phyloP scores from a whole-genome alignment of 345 rosid genomes.

The Tarenaya hassleriana region DNA sequence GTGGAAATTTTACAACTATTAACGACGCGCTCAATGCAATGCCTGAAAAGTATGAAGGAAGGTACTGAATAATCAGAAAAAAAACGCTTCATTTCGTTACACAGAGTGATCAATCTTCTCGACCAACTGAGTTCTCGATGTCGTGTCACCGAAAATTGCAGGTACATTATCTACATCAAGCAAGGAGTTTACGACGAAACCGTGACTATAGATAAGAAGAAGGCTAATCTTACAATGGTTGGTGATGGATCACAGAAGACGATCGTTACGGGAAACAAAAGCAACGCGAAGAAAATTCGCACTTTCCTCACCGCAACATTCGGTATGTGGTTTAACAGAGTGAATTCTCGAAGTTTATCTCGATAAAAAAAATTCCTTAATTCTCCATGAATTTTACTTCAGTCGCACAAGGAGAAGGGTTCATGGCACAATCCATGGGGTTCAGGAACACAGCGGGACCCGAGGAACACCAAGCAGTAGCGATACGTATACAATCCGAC shows the following conservation, averaged over 20 bases:
- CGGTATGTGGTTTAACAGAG: slow-evolving; percentile 29
- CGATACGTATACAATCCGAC: slow-evolving; percentile 64
- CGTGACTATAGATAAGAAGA: slow-evolving; percentile 46
- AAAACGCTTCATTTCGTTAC: not conserved
- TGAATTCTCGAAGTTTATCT: too few species aligned
- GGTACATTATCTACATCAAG: slow-evolving; percentile 68
- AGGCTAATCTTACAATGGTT: slow-evolving; percentile 51
- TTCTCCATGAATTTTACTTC: slow-evolving; percentile 7
- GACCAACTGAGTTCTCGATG: too few species aligned
- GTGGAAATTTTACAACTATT: slow-evolving; percentile 68
- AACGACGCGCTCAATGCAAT: slow-evolving; percentile 57
- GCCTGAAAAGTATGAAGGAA: slow-evolving; percentile 47
- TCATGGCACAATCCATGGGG: slow-evolving; percentile 68
- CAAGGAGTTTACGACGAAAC: slow-evolving; percentile 64
- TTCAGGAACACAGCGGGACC: slow-evolving; percentile 87
- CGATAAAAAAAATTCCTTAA: slow-evolving; percentile 1
- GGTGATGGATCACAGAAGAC: slow-evolving; percentile 89
- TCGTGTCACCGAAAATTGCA: slow-evolving; percentile 15
- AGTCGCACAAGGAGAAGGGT: slow-evolving; percentile 65
- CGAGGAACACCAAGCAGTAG: slow-evolving; percentile 65
- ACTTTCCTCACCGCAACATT: slow-evolving; percentile 60
- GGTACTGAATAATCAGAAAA: slow-evolving; percentile 35
- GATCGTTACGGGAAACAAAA: slow-evolving; percentile 57
- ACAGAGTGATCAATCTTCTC: not conserved
- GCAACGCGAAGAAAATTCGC: slow-evolving; percentile 45